These are phyloP conservation scores for Pleurostoma richardsiae DNA, from an alignment of 2,329 filamentous ascomycete genomes.

Conservation along the genomic window DNA sequence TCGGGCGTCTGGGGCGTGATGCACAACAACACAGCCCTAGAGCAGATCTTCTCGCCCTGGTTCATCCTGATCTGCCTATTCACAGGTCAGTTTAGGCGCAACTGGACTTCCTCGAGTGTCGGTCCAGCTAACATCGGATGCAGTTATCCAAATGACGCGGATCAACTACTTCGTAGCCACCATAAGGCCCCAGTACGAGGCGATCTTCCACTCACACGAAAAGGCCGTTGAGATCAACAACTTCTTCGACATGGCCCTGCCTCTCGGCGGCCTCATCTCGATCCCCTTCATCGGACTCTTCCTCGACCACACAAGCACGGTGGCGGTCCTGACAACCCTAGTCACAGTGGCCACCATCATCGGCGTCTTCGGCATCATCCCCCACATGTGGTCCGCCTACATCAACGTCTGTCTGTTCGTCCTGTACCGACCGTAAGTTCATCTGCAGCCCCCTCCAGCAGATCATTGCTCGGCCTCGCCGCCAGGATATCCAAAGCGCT, in stretches of 20 bases:
- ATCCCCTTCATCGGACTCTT: conserved; percentile 82
- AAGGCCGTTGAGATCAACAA: conserved; percentile 69
- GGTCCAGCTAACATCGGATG: background rate
- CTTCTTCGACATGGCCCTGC: conserved; percentile 76
- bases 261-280: conserved; percentile 75
- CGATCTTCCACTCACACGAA: conserved; percentile 58
- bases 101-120: too few species aligned
- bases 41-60: conserved; percentile 78
- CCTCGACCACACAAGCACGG: conserved; percentile 71
- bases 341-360: conserved; percentile 69
- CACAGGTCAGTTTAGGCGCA: conserved; percentile 43
- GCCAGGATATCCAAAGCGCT: too few species aligned
- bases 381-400: conserved; percentile 66
- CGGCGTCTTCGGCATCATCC: conserved; percentile 70
- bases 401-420: conserved; percentile 75
- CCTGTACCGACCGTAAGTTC: conserved; percentile 60
- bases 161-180: conserved; percentile 95
- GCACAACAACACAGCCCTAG: conserved; percentile 63
- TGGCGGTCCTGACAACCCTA: conserved; percentile 64
- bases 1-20: conserved; percentile 85
- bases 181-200: conserved; percentile 74
- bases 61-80: conserved; percentile 80
- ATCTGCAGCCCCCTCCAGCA: too few species aligned
- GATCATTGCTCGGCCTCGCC: too few species aligned
- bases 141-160: conserved; percentile 65